These are phyloP conservation scores for Diaporthe australafricana DNA, from an alignment of 2,329 filamentous ascomycete species.

Conservation along the genomic window DNA sequence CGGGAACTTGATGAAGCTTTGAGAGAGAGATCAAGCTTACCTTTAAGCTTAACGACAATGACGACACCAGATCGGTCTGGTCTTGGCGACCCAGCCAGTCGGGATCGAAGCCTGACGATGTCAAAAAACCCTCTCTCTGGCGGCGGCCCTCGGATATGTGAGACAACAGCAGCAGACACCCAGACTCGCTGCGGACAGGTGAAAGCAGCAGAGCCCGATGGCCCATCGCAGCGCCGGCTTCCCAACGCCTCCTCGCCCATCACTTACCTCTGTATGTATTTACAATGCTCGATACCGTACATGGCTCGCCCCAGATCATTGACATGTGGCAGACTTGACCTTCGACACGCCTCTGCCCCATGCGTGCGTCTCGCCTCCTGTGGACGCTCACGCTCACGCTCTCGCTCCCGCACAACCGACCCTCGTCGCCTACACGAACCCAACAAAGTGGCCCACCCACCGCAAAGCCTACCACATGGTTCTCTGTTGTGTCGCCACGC, in stretches of 20 bases:
- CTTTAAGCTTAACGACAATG: slow-evolving; percentile 15
- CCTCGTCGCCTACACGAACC: slow-evolving; percentile 74
- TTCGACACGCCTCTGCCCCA: slow-evolving; percentile 68
- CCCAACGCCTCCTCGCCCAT: slow-evolving; percentile 48
- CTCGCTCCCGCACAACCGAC: slow-evolving; percentile 72
- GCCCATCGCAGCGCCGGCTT: background rate
- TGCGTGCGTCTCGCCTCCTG: slow-evolving; percentile 40
- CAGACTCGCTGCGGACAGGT: background rate
- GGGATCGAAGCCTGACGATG: background rate
- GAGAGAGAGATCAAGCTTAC: background rate
- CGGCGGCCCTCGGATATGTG: too few relatives aligned
- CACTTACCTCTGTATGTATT: slow-evolving; percentile 58
- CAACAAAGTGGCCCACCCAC: slow-evolving; percentile 77
- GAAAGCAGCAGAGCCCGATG: background rate
- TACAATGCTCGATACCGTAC: background rate
- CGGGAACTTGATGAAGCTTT: background rate
- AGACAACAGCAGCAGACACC: background rate
- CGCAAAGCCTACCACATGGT: slow-evolving; percentile 79
- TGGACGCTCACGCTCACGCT: too few relatives aligned
- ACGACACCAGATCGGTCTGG: background rate
- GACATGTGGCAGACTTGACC: slow-evolving; percentile 57
- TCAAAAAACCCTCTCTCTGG: background rate
- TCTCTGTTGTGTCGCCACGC: slow-evolving; percentile 81
- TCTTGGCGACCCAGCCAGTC: slow-evolving; percentile 19
- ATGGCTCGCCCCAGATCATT: background rate